Base-by-base conservation (phyloP, 495 filamentous ascomycete species). In the Astrothelium subdiscretum region DNA sequence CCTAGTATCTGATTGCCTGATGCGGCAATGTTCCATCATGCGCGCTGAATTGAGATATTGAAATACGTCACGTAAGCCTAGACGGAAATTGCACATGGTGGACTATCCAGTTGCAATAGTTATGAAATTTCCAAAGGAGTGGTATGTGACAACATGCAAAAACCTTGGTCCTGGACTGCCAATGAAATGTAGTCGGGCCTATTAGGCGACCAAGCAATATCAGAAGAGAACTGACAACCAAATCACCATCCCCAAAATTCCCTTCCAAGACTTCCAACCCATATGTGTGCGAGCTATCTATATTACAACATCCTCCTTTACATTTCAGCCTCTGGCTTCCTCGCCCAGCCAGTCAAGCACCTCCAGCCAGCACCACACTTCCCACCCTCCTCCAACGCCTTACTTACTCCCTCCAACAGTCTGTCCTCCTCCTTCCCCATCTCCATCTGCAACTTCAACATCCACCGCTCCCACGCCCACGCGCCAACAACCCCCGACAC, bases 381-480 rank as follows among this genome's bases (percentile, higher is more conserved):
- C 42, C 89, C 81, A 3, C 89, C 90, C 71, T 98, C 94, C 70
- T 95, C 89, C 65, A 97, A 77, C 10, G 96, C 82, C 63, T 81
- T 80, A 13, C 86, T 86, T 42, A 97, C 83, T 8, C 87, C 87
- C 63, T 92, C 88, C 63, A 96, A 80, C 75, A 71, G 79, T 64
- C 78, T 75, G 63, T 84, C 78, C 35, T 77, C 75, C 35, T 83
- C 84, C 12, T 83, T 82, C 5, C 87, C 87, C 79, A 88, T 91
- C 77, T 96, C 92, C 71, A 85, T 80, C 72, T 92, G 86, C 68
- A 92, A 76, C 74, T 87, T 90, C 64, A 97, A 70, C 73, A 97
- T 81, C 94, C 94, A 97, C 73, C 89, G 87, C 81, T 97, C 94
- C 92, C 92, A 98, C 67, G 86, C 82, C 90, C 92, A 95, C 29